Base-by-base conservation (phyloP, 192 early-diverging fungal genomes). In the Umbelopsis ramanniana region DNA sequence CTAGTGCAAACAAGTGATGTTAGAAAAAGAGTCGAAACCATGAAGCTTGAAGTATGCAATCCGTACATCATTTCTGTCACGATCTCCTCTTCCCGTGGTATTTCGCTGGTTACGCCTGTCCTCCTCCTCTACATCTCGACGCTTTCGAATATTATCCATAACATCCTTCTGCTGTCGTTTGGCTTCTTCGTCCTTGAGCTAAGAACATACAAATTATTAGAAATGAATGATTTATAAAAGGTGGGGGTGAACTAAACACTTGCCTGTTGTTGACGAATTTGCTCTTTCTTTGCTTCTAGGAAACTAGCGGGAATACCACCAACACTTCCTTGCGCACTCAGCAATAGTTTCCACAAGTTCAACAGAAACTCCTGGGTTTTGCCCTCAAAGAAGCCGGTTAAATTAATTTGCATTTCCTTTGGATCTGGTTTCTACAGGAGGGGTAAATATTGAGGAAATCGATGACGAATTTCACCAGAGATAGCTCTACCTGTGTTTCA, bases 311-410 rank as follows among this genome's bases (percentile, higher is more conserved):
- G 97, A 71, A 99, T 94, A 1, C 97, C 97, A 47, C 86, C 86
- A 11, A 88, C 79, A 47, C 85, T 86, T 21, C 85, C 83, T 72
- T 98, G 96, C 3, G 97, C 97, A 75, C 90, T 92, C n/a, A 97
- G 73, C 10, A 98, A 81, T 14, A 97, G 80, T n/a, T 83, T 83
- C 97, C 97, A 99, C 14, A 99, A 86, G 68, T 92, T 90, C 45
- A 89, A 83, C 74, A 98, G 90, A 81, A 99, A 98, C 6, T 69
- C 77, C 37, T 84, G 82, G 6, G 97, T 84, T 38, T 93, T 95
- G 22, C 83, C 84, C 73, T 96, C 94, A 22, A 99, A 81, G 71
- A 99, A 99, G 12, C 96, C 96, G 3, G 95, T 96, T 10, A 99
- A 83, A 72, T 95, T 94, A 69, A 98, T 95, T 79, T 99, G 97